phyloP scores from a whole-genome alignment of 805 yeast species.

The Metschnikowia lachancei region DNA sequence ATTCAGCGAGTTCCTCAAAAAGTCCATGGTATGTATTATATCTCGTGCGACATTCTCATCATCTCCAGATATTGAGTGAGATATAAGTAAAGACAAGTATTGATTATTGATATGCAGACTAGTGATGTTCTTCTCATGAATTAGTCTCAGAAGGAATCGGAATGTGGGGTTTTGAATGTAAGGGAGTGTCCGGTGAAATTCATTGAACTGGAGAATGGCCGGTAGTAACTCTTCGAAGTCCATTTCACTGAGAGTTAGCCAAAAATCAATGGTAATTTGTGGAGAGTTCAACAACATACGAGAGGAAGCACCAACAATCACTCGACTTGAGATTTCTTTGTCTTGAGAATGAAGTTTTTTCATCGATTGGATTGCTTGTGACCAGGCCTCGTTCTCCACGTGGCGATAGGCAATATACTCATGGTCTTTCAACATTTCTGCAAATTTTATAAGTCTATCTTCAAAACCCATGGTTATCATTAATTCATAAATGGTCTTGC shows the following conservation, averaged over 20 bases:
- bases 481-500: constrained; percentile 67
- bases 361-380: constrained; percentile 59
- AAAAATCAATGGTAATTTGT: constrained; percentile 64
- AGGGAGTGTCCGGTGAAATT: constrained; percentile 38
- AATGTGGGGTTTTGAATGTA: constrained; percentile 60
- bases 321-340: constrained; percentile 19
- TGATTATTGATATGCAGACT: constrained; percentile 62
- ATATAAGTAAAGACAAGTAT: constrained; percentile 62
- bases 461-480: constrained; percentile 64
- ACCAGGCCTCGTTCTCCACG: constrained; percentile 71
- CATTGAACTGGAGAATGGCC: constrained; percentile 67
- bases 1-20: constrained; percentile 21
- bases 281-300: constrained; percentile 69
- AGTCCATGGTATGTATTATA: constrained; percentile 31
- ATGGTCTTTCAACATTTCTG: constrained; percentile 64
- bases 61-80: constrained; percentile 38
- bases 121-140: constrained; percentile 38
- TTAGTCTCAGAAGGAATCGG: constrained; percentile 55
- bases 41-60: constrained; percentile 35
- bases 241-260: constrained; percentile 60
- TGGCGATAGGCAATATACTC: constrained; percentile 67
- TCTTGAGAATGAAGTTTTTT: constrained; percentile 48
- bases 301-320: constrained; percentile 67
- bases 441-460: constrained; percentile 62
- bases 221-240: constrained; percentile 70